Evolutionary conservation across 1,139 yeast genomes (phyloP), one percentile per base, ranked within the genome.

Genomic region (Debaryomyces udenii): DNA sequence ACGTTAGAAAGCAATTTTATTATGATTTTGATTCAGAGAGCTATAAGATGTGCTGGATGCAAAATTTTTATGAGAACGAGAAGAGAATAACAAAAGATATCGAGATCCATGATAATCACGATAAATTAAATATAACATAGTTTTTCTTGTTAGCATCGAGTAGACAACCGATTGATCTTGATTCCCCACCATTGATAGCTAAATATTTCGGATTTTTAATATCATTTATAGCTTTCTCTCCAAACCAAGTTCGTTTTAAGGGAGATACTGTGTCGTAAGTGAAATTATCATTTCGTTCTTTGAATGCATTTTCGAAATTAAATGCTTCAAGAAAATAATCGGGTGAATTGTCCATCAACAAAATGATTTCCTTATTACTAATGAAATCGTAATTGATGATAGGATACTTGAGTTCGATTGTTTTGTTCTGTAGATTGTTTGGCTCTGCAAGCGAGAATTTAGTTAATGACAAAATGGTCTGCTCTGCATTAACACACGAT

Each of bases 71-170:
- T 50, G 60, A 46, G 24, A 48, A 43, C 35, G 44, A 42, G 17
- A 29, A 31, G 9, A 37, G 37, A n/a, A 26, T 47, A 14, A 33
- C 23, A 31, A 32, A 33, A 7, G 27, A 27, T 18, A 31, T 40
- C 10, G 28, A 31, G 10, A 27, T 35, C 16, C 31, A 14, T 15
- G 15, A 6, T n/a, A 3, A n/a, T 35, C 13, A 29, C 27, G 42
- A 45, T n/a, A 53, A 35, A 34, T 48, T 51, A 35, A 74, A 59
- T 3, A 75, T 60, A 7, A 61, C 44, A 52, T 75, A 78, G 34
- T 64, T 63, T 41, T 67, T 68, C 38, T 62, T 59, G 29, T 66
- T 62, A 2, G 56, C 45, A 40, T 74, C 78, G 18, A 77, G 49
- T 20, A 77, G 44, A 48, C 78, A 76, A 1, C 72, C 77, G 35